Percentiles rank a stretch among this genome's conserved stretches.
phyloP scores from a whole-genome alignment of 257 asterid species.

The Vinca minor region DNA sequence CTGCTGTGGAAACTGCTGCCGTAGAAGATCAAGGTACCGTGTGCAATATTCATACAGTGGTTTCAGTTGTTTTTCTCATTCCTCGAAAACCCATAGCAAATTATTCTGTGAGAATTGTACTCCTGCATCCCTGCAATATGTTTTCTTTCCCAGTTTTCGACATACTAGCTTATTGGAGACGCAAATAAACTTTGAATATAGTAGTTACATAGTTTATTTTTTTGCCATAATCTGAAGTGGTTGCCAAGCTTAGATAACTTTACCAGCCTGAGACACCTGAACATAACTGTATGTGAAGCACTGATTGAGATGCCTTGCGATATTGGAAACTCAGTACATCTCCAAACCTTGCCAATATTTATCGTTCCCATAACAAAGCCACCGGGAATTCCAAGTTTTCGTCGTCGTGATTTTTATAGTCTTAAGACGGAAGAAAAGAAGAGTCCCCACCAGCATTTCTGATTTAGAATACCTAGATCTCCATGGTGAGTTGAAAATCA shows the following conservation, averaged over 20 bases:
- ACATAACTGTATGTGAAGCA: conserved; percentile 15
- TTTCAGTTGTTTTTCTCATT: not conserved
- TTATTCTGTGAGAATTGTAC: too few relatives aligned
- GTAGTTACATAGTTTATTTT: not conserved
- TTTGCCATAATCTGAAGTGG: conserved; percentile 11
- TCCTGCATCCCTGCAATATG: too few relatives aligned
- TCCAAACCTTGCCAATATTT: conserved; percentile 23
- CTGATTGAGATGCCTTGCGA: conserved; percentile 18
- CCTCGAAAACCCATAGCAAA: too few relatives aligned
- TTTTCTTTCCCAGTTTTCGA: too few relatives aligned
- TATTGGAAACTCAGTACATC: conserved; percentile 13
- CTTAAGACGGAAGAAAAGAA: too few relatives aligned
- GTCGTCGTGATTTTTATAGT: too few relatives aligned
- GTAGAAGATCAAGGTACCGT: conserved; percentile 48
- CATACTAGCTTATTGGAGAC: too few relatives aligned
- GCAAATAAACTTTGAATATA: not conserved
- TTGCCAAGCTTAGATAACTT: conserved; percentile 18
- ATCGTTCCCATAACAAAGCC: too few relatives aligned
- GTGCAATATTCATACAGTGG: not conserved
- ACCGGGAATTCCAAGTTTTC: too few relatives aligned
- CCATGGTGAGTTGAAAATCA: conserved; percentile 22
- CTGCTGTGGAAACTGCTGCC: conserved; percentile 29
- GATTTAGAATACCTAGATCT: too few relatives aligned
- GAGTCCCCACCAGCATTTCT: too few relatives aligned
- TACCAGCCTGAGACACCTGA: conserved; percentile 22